A percentile compares a stretch with the other conserved stretches of the same genome.
phyloP scores from a whole-genome alignment of 768 basidiomycete species.

The Suillus fuscotomentosus region DNA sequence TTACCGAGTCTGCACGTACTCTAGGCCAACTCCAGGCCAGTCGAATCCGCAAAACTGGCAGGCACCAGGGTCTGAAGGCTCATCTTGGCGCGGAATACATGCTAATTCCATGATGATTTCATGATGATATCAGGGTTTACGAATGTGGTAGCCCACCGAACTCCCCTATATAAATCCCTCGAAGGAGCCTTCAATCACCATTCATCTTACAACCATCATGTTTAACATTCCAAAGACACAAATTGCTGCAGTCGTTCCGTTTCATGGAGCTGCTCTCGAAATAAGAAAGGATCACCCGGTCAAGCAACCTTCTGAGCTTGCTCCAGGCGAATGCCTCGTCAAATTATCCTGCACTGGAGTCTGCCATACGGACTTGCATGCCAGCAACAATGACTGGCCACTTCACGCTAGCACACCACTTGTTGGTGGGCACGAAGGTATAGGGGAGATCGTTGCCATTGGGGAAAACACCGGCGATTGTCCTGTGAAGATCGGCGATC shows the following conservation, averaged over 20 bases:
- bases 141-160: too few species aligned
- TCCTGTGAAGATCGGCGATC: slow-evolving; percentile 71
- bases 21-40: too few species aligned
- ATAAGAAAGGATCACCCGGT: slow-evolving; percentile 52
- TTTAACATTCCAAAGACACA: slow-evolving; percentile 40
- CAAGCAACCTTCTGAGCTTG: slow-evolving; percentile 51
- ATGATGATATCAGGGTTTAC: too few species aligned
- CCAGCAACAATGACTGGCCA: slow-evolving; percentile 80
- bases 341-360: slow-evolving; percentile 77
- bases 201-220: slow-evolving; percentile 9
- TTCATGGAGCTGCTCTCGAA: slow-evolving; percentile 28
- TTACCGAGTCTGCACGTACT: too few species aligned
- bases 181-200: neutral
- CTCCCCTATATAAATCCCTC: too few species aligned
- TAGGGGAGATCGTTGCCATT: slow-evolving; percentile 79
- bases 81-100: too few species aligned
- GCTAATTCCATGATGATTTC: too few species aligned
- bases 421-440: slow-evolving; percentile 85
- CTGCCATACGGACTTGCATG: slow-evolving; percentile 86
- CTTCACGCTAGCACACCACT: slow-evolving; percentile 60
- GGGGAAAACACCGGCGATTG: slow-evolving; percentile 57
- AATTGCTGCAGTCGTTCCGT: slow-evolving; percentile 38
- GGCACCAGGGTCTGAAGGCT: too few species aligned
- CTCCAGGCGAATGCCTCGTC: slow-evolving; percentile 71
- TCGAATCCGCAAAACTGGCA: too few species aligned